Evolutionary conservation across 2,329 filamentous ascomycete species (phyloP).

Genomic region (Fusarium pseudonygamai): DNA sequence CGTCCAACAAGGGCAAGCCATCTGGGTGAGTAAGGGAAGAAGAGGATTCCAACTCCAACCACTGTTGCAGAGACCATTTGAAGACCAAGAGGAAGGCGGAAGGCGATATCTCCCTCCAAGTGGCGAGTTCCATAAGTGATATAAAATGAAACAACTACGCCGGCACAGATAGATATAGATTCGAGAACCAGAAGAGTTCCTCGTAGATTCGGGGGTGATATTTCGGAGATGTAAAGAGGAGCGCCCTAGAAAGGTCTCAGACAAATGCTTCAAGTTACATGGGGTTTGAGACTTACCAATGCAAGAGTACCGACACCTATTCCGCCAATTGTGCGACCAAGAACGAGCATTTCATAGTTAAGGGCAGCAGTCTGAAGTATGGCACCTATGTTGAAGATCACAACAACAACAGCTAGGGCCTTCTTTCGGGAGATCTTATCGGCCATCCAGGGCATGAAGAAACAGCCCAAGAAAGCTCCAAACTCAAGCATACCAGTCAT

Average conservation of each 20-base stretch:
- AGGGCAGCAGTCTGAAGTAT: slow-evolving; percentile 39
- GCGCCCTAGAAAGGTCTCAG: slow-evolving; percentile 38
- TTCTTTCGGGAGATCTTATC: slow-evolving; percentile 40
- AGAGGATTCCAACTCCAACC: background rate
- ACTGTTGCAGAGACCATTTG: slow-evolving; percentile 61
- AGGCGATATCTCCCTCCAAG: slow-evolving; percentile 47
- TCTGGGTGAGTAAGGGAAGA: slow-evolving; percentile 57
- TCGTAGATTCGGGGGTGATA: slow-evolving; percentile 59
- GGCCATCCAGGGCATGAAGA: slow-evolving; percentile 36
- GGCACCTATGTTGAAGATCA: slow-evolving; percentile 37
- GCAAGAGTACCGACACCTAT: slow-evolving; percentile 58
- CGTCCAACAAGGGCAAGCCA: slow-evolving; percentile 74
- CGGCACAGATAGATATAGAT: slow-evolving; percentile 53
- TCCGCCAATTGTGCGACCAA: slow-evolving; percentile 46
- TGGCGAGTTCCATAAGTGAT: slow-evolving; percentile 60
- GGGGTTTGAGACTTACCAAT: slow-evolving; percentile 45
- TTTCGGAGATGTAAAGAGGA: slow-evolving; percentile 58
- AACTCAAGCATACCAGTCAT: slow-evolving; percentile 57
- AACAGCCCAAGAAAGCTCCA: slow-evolving; percentile 57
- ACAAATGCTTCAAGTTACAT: background rate
- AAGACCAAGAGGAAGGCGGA: slow-evolving; percentile 36
- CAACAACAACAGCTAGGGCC: slow-evolving; percentile 38
- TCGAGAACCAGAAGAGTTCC: slow-evolving; percentile 59
- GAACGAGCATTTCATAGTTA: slow-evolving; percentile 13
- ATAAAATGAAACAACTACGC: slow-evolving; percentile 60